Conservation (phyloP, 177 flowering plant species). For the Telopea speciosissima region DNA sequence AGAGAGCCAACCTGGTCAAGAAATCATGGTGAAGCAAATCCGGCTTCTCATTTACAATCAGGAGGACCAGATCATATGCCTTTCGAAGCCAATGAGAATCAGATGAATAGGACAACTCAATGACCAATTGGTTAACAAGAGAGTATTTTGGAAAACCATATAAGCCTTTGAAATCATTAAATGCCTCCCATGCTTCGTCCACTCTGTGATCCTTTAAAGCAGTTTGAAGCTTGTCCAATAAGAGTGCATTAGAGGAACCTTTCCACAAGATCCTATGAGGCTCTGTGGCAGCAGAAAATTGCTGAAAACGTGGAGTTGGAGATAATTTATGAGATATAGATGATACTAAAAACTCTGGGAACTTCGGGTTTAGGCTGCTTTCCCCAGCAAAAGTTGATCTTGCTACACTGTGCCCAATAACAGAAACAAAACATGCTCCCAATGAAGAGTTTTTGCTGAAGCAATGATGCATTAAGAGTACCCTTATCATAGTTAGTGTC, state of each 20-base stretch:
- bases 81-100: constrained; percentile 42
- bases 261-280: constrained; percentile 22
- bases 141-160: constrained; percentile 50
- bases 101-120: constrained; percentile 49
- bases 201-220: constrained; percentile 39
- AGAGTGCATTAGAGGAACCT: constrained; percentile 33
- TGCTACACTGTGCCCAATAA: neutral
- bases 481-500: neutral
- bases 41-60: constrained; percentile 33
- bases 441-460: neutral
- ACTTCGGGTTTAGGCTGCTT: neutral
- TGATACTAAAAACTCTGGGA: neutral
- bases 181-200: constrained; percentile 63
- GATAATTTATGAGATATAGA: neutral
- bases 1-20: constrained; percentile 42
- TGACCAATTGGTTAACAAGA: constrained; percentile 38
- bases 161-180: constrained; percentile 40
- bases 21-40: constrained; percentile 35
- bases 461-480: neutral
- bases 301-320: neutral
- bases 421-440: neutral
- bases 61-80: constrained; percentile 47
- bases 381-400: neutral
- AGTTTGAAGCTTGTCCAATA: constrained; percentile 52
- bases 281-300: constrained; percentile 16